Conservation (phyloP, 2,329 filamentous ascomycete species). For the Xylaria sp. region DNA sequence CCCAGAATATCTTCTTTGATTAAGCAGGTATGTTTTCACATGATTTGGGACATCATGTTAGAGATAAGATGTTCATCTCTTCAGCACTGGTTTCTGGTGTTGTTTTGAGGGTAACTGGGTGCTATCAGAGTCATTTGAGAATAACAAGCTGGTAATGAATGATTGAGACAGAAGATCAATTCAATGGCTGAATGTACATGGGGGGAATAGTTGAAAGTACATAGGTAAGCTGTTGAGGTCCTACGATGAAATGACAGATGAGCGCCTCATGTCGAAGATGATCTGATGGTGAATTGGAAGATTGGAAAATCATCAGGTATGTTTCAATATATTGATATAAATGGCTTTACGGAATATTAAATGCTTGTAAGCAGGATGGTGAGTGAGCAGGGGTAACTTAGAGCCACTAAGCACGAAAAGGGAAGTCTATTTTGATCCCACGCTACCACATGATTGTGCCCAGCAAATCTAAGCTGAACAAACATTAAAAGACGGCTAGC, state of each 20-base stretch:
- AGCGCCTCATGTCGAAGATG: not conserved
- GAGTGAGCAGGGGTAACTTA: not conserved
- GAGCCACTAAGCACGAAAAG: constrained; percentile 35
- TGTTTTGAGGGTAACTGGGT: not conserved
- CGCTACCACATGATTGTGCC: constrained; percentile 10
- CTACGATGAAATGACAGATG: constrained; percentile 2
- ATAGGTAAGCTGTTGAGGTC: not conserved
- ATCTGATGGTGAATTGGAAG: not conserved
- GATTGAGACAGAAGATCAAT: no score
- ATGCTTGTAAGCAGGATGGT: constrained; percentile 1
- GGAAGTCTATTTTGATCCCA: constrained; percentile 40
- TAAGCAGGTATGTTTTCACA: not conserved
- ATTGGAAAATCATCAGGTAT: not conserved
- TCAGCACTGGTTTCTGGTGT: not conserved
- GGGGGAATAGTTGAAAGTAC: not conserved
- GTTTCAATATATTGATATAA: not conserved
- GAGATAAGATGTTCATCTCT: not conserved
- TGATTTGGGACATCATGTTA: not conserved
- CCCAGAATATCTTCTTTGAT: not conserved
- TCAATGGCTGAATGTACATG: not conserved
- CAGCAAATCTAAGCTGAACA: not conserved
- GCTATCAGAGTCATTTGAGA: not conserved
- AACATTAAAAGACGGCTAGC: not conserved
- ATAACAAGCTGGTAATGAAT: not conserved
- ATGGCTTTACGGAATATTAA: not conserved